phyloP scores from a whole-genome alignment of 106 monocot species.

The Apostasia shenzhenica region DNA sequence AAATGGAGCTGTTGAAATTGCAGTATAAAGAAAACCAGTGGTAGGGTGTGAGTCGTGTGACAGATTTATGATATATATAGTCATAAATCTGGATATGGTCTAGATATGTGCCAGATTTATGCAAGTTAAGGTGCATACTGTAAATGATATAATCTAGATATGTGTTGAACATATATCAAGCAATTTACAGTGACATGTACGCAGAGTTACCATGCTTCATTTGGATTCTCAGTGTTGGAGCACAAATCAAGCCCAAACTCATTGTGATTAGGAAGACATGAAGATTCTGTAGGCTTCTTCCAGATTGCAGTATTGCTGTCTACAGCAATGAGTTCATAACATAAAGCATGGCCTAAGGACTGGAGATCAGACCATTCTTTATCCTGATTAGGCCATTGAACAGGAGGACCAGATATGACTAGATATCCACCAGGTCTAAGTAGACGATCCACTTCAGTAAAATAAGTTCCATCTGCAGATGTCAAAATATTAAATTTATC shows the following conservation, averaged over 20 bases:
- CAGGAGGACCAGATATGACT: slow-evolving; percentile 97
- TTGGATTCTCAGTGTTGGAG: slow-evolving; percentile 58
- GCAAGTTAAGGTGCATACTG: too few species aligned
- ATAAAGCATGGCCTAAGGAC: slow-evolving; percentile 48
- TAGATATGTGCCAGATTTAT: too few species aligned
- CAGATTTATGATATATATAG: too few species aligned
- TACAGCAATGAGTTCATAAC: slow-evolving; percentile 80
- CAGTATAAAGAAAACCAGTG: too few species aligned
- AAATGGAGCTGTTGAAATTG: too few species aligned
- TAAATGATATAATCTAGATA: too few species aligned
- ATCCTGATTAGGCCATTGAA: slow-evolving; percentile 83
- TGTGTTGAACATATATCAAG: too few species aligned
- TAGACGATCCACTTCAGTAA: slow-evolving; percentile 79
- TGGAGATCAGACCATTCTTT: slow-evolving; percentile 95
- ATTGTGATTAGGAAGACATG: slow-evolving; percentile 55
- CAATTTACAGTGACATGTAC: too few species aligned
- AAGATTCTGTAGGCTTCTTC: slow-evolving; percentile 61
- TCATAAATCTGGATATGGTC: too few species aligned
- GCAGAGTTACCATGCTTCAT: slow-evolving; percentile 66
- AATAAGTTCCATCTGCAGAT: slow-evolving; percentile 87
- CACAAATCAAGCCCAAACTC: slow-evolving; percentile 60
- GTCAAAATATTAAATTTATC: too few species aligned
- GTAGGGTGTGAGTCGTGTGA: too few species aligned
- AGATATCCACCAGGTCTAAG: slow-evolving; percentile 89
- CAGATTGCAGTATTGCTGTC: slow-evolving; percentile 92